A percentile compares a stretch with the other conserved stretches of the same genome.
phyloP scores from a whole-genome alignment of 202 grass and related monocot genomes.

The Panicum hallii region DNA sequence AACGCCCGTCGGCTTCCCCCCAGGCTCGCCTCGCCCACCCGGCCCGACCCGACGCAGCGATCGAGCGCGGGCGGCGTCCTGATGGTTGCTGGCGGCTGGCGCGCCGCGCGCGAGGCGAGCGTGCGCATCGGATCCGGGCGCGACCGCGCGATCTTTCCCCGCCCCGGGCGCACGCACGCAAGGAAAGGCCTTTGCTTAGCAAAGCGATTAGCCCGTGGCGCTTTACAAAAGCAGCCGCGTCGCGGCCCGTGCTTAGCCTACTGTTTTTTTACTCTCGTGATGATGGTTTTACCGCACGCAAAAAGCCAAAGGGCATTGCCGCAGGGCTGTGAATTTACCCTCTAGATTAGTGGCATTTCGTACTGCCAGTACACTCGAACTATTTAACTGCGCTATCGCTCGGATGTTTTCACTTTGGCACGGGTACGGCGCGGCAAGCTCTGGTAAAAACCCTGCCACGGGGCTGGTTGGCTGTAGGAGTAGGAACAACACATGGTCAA shows the following conservation, averaged over 20 bases:
- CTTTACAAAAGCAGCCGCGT: background rate
- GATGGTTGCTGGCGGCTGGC: background rate
- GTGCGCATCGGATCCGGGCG: conserved; percentile 34
- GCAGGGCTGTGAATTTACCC: background rate
- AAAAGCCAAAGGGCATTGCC: background rate
- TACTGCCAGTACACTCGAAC: background rate
- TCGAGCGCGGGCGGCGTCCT: too few species aligned
- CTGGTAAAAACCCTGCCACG: conserved; percentile 26
- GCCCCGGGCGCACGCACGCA: background rate
- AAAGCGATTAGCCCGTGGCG: conserved; percentile 13
- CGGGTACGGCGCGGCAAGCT: background rate
- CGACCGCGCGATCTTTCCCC: background rate
- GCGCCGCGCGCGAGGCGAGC: background rate
- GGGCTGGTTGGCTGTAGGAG: background rate
- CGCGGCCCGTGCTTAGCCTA: background rate
- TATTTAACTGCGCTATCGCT: background rate
- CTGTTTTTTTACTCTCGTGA: too few species aligned
- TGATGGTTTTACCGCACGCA: background rate
- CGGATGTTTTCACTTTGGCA: conserved; percentile 33
- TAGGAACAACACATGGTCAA: conserved; percentile 40
- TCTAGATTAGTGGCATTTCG: background rate
- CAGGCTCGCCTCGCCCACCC: background rate
- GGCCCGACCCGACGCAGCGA: too few species aligned
- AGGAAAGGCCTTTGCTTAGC: background rate
- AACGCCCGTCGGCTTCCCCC: background rate